phyloP scores from a whole-genome alignment of 176 grass and related monocot species.

The Cenchrus americanus region DNA sequence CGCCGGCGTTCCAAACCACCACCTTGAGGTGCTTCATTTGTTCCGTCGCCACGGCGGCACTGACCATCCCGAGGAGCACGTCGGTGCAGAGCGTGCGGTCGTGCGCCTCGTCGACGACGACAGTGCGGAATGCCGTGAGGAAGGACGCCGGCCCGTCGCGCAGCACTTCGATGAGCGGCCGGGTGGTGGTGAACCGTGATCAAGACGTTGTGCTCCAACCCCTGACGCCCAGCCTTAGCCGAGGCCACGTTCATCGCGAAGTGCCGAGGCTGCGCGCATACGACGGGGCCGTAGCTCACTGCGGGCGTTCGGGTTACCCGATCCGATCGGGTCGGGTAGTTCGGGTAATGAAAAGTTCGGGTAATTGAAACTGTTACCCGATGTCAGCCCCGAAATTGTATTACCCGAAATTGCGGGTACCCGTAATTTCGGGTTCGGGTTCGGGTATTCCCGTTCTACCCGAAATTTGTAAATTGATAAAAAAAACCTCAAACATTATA shows the following conservation, averaged over 20 bases:
- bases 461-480: no score
- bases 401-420: no score
- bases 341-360: no score
- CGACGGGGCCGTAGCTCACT: slow-evolving; percentile 33
- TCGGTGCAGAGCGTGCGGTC: slow-evolving; percentile 39
- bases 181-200: slow-evolving; percentile 51
- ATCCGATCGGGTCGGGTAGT: no score
- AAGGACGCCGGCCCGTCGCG: neutral
- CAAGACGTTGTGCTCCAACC: neutral
- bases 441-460: no score
- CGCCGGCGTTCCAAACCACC: slow-evolving; percentile 33
- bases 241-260: slow-evolving; percentile 6
- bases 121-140: neutral
- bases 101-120: slow-evolving; percentile 42
- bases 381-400: no score
- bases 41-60: neutral
- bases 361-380: no score
- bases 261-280: slow-evolving; percentile 43
- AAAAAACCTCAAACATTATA: no score
- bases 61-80: slow-evolving; percentile 12
- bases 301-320: no score
- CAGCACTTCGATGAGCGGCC: slow-evolving; percentile 15
- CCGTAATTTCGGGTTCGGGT: no score
- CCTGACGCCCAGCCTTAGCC: neutral
- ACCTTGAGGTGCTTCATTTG: neutral